Evolutionary conservation across 371 early-diverging fungal species (phyloP).

Genomic region (Apophysomyces ossiformis): DNA sequence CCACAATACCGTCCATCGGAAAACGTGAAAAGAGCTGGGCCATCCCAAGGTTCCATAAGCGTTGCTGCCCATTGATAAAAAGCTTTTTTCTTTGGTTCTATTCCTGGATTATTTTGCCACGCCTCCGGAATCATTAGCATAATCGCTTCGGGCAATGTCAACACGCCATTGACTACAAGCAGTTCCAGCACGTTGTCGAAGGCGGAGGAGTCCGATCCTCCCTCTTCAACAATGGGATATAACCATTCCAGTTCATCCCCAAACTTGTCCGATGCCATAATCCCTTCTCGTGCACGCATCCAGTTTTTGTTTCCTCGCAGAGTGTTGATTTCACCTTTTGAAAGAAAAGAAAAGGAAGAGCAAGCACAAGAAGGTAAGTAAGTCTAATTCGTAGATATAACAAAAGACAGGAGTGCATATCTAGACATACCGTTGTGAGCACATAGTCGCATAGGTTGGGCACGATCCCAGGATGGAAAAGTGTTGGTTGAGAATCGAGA

Average conservation of each 20-base stretch:
- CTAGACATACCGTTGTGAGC: slow-evolving; percentile 88
- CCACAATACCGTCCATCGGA: slow-evolving; percentile 95
- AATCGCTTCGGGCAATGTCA: slow-evolving; percentile 90
- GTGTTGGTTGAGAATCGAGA: slow-evolving; percentile 45
- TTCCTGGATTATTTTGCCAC: slow-evolving; percentile 84
- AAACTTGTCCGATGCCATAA: slow-evolving; percentile 80
- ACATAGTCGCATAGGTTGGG: slow-evolving; percentile 94
- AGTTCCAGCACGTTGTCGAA: slow-evolving; percentile 95
- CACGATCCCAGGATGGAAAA: slow-evolving; percentile 76
- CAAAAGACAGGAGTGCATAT: too few relatives aligned
- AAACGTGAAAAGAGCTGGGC: slow-evolving; percentile 94
- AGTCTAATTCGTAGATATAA: too few relatives aligned
- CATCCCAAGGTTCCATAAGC: slow-evolving; percentile 97
- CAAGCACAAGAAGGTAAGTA: too few relatives aligned
- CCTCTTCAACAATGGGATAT: slow-evolving; percentile 92
- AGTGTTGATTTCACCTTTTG: slow-evolving; percentile 89
- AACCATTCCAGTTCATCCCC: slow-evolving; percentile 75
- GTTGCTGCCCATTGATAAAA: slow-evolving; percentile 96
- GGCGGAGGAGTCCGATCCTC: slow-evolving; percentile 92
- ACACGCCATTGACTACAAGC: slow-evolving; percentile 83
- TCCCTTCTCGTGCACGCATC: slow-evolving; percentile 95
- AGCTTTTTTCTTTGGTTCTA: slow-evolving; percentile 82
- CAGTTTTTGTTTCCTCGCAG: slow-evolving; percentile 96
- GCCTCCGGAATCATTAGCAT: slow-evolving; percentile 98
- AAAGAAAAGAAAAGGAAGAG: too few relatives aligned